Percentiles rank a stretch among this genome's conserved stretches.
phyloP scores from a whole-genome alignment of 73 alveolate species.

The Strombidium stylifer region DNA sequence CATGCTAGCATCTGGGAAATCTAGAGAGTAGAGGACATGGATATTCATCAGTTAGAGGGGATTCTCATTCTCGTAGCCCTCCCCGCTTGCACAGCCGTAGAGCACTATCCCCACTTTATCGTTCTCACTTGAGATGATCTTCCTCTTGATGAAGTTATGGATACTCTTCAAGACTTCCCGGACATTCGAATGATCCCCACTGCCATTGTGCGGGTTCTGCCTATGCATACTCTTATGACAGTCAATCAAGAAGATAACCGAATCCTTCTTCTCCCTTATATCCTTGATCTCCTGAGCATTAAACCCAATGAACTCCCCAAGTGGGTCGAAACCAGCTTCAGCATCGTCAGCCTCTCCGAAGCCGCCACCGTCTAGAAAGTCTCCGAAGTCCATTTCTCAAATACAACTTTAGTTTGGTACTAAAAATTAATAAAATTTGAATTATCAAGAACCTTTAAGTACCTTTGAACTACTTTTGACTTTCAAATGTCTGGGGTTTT shows the following conservation, averaged over 20 bases:
- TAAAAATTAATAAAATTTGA: too few species aligned
- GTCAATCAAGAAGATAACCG: slow-evolving; percentile 83
- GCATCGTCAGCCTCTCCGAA: too few species aligned
- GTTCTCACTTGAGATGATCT: slow-evolving; percentile 90
- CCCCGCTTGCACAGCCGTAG: too few species aligned
- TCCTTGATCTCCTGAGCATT: slow-evolving; percentile 48
- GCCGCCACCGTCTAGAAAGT: too few species aligned
- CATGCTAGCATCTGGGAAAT: slow-evolving; percentile 91
- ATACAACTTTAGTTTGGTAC: too few species aligned
- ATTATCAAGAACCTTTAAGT: too few species aligned
- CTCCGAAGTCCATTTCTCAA: too few species aligned
- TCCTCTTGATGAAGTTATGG: slow-evolving; percentile 88
- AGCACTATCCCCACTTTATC: slow-evolving; percentile 93
- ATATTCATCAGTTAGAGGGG: slow-evolving; percentile 87
- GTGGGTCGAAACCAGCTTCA: slow-evolving; percentile 47
- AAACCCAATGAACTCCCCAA: slow-evolving; percentile 52
- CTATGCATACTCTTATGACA: slow-evolving; percentile 78
- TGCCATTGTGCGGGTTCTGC: slow-evolving; percentile 48
- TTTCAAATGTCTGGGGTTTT: too few species aligned
- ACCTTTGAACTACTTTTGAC: too few species aligned
- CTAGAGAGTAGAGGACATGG: slow-evolving; percentile 75
- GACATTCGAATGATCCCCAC: slow-evolving; percentile 52
- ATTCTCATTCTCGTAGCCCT: slow-evolving; percentile 75
- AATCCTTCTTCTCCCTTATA: slow-evolving; percentile 68
- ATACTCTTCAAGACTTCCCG: slow-evolving; percentile 73